Percentiles rank a stretch among this genome's conserved stretches.
These are phyloP conservation scores for Backusella westeae DNA, from an alignment of 192 early-diverging fungal species.

Conservation along the genomic window DNA sequence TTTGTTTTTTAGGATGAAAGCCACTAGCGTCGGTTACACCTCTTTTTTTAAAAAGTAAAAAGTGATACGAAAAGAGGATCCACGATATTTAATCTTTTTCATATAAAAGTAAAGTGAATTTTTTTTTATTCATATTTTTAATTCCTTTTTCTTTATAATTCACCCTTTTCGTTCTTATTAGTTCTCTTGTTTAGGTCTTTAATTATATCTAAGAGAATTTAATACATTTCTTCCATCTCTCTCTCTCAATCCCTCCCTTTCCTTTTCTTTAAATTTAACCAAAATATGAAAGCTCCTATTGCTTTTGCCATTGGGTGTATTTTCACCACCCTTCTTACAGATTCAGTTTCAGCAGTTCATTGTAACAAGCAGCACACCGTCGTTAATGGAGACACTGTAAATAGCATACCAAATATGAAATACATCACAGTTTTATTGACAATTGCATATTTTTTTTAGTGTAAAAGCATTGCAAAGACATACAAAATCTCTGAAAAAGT, in stretches of 20 bases:
- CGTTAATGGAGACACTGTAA: background rate
- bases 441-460: background rate
- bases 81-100: background rate
- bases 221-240: background rate
- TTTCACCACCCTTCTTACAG: background rate
- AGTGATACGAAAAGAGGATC: background rate
- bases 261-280: background rate
- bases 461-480: background rate
- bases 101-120: background rate
- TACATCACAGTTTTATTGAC: background rate
- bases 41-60: background rate
- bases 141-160: background rate
- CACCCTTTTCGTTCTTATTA: background rate
- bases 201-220: background rate
- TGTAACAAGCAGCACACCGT: background rate
- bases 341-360: background rate
- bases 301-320: slow-evolving; percentile 7
- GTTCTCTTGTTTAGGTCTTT: background rate
- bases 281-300: slow-evolving; percentile 1
- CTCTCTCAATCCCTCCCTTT: background rate
- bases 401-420: too few species aligned
- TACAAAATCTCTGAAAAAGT: background rate
- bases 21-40: background rate
- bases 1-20: background rate
- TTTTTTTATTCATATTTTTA: background rate